Percentiles rank a stretch among this genome's conserved stretches.
Evolutionary conservation across 2,329 filamentous ascomycete species (phyloP).

Genomic region (Pseudogymnoascus verrucosus): DNA sequence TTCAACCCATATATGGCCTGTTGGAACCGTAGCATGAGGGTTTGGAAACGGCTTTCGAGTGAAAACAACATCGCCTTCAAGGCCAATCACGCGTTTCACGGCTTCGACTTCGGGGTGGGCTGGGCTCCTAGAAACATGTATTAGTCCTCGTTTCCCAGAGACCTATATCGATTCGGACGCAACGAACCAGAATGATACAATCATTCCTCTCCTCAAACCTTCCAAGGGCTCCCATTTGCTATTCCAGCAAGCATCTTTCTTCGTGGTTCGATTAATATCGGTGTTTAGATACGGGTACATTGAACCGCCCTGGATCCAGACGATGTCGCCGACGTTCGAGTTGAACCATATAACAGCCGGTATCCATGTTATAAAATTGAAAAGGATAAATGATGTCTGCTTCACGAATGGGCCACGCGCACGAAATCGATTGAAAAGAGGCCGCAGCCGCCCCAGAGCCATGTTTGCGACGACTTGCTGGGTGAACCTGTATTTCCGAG

Average conservation of each 20-base stretch:
- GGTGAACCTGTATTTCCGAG: background rate
- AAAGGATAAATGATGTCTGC: conserved; percentile 36
- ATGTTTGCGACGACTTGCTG: background rate
- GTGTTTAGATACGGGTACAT: conserved; percentile 75
- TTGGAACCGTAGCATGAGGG: conserved; percentile 56
- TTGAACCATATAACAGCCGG: conserved; percentile 56
- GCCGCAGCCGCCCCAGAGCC: conserved; percentile 16
- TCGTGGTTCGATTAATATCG: conserved; percentile 48
- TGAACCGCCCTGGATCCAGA: conserved; percentile 51
- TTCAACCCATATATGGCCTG: conserved; percentile 89
- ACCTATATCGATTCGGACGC: background rate
- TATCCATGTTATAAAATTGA: conserved; percentile 52
- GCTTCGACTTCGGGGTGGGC: conserved; percentile 58
- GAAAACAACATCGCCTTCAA: conserved; percentile 70
- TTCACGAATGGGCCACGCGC: conserved; percentile 17
- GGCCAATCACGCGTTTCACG: conserved; percentile 75
- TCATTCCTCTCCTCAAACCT: conserved; percentile 60
- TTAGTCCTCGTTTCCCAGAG: background rate
- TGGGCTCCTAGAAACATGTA: conserved; percentile 50
- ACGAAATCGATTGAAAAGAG: conserved; percentile 14
- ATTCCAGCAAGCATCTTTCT: conserved; percentile 49
- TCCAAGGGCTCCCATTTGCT: conserved; percentile 51
- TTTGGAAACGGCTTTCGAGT: conserved; percentile 55
- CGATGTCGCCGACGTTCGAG: conserved; percentile 50
- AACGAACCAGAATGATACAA: conserved; percentile 60